Conservation (phyloP, 2,329 filamentous ascomycete genomes). For the Coniochaeta sp. region DNA sequence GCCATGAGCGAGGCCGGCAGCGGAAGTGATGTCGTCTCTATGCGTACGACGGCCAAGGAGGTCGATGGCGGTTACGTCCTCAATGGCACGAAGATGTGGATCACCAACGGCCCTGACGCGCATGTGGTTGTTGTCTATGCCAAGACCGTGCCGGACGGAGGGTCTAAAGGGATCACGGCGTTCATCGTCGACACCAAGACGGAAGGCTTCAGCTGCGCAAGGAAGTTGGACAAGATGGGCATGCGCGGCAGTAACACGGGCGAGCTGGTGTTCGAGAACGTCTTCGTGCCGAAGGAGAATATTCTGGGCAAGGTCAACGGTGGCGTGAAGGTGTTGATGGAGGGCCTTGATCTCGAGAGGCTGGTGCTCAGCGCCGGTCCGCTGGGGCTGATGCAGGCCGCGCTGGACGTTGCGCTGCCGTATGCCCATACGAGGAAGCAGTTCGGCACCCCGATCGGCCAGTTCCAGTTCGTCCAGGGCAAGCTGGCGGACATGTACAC, state of each 20-base stretch:
- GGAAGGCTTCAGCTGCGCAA: constrained; percentile 75
- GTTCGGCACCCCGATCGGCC: constrained; percentile 78
- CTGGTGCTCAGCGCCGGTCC: constrained; percentile 88
- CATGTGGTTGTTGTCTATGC: constrained; percentile 92
- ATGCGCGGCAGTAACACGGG: constrained; percentile 97
- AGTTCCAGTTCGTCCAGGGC: constrained; percentile 89
- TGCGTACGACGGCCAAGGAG: constrained; percentile 77
- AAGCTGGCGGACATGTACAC: constrained; percentile 97
- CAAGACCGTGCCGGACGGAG: constrained; percentile 77
- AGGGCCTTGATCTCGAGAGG: constrained; percentile 88
- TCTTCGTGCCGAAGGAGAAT: constrained; percentile 81
- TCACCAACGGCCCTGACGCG: constrained; percentile 96
- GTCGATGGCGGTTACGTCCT: constrained; percentile 81
- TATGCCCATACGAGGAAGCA: constrained; percentile 87
- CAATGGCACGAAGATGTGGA: constrained; percentile 98
- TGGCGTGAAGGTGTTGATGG: constrained; percentile 89
- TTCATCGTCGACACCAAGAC: constrained; percentile 72
- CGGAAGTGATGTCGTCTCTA: constrained; percentile 89
- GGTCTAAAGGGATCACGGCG: constrained; percentile 86
- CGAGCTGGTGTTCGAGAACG: constrained; percentile 82
- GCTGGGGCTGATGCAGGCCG: constrained; percentile 88
- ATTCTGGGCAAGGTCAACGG: constrained; percentile 72
- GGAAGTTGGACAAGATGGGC: constrained; percentile 95
- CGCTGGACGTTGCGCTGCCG: constrained; percentile 77
- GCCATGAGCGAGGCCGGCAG: constrained; percentile 93